Evolutionary conservation across 228 moss, liverwort and hornwort genomes (phyloP).

Genomic region (Sphagnum magellanicum): DNA sequence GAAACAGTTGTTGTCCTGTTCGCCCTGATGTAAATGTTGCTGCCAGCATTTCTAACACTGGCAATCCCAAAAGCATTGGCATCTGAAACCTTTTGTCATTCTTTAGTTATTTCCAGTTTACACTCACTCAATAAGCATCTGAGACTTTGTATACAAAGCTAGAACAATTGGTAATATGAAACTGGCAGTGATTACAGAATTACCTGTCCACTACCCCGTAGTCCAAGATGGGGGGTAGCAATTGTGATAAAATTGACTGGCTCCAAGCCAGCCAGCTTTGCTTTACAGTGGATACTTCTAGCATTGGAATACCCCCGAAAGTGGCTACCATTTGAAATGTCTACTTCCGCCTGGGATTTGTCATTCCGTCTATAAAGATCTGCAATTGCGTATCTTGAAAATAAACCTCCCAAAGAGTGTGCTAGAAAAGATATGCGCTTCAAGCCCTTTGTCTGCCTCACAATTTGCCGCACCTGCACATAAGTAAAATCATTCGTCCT

Average conservation of each 20-base stretch:
- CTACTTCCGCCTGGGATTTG: conserved; percentile 1
- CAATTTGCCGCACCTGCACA: conserved; percentile 33
- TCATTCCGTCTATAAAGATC: conserved; percentile 24
- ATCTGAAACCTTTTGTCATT: too few species aligned
- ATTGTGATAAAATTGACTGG: conserved; percentile 65
- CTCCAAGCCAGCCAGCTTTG: conserved; percentile 53
- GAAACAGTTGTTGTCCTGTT: conserved; percentile 59
- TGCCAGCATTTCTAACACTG: too few species aligned
- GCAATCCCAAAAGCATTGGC: too few species aligned
- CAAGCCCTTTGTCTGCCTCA: conserved; percentile 32
- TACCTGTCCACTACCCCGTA: conserved; percentile 49
- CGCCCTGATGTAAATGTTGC: conserved; percentile 11
- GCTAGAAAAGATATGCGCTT: conserved; percentile 66
- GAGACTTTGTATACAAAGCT: too few species aligned
- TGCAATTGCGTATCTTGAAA: conserved; percentile 56
- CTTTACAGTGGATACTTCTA: conserved; percentile 2
- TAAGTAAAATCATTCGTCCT: neutral
- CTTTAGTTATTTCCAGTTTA: too few species aligned
- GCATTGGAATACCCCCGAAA: too few species aligned
- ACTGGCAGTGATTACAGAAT: neutral
- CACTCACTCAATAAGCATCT: too few species aligned
- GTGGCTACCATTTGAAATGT: neutral
- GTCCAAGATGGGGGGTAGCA: conserved; percentile 66
- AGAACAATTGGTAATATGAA: too few species aligned
- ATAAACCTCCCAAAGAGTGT: conserved; percentile 65